Evolutionary conservation across 2,329 filamentous ascomycete species (phyloP).

Genomic region (Podosphaera fusca): DNA sequence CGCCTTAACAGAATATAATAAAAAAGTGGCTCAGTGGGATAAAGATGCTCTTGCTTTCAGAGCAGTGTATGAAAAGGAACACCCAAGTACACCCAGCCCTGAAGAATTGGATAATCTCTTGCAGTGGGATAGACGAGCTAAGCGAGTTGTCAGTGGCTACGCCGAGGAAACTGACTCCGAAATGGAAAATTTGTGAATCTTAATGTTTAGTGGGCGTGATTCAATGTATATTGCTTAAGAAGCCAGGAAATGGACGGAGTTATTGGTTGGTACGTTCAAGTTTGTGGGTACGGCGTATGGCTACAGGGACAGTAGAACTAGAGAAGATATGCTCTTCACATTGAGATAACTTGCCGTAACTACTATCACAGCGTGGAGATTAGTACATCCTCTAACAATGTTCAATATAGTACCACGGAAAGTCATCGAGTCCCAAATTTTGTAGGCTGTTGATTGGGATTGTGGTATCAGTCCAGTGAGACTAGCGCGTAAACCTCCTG

Average conservation of each 20-base stretch:
- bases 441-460: too few relatives aligned
- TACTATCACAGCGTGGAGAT: too few relatives aligned
- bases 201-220: neutral
- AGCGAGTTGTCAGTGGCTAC: constrained; percentile 14
- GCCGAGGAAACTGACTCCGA: constrained; percentile 15
- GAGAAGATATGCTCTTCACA: too few relatives aligned
- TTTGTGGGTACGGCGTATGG: neutral
- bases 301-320: neutral
- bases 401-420: too few relatives aligned
- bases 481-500: too few relatives aligned
- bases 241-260: neutral
- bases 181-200: constrained; percentile 6
- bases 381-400: too few relatives aligned
- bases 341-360: too few relatives aligned
- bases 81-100: constrained; percentile 23
- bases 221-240: neutral
- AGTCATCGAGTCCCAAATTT: too few relatives aligned
- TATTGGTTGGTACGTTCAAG: neutral
- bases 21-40: constrained; percentile 49
- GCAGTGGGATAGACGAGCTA: constrained; percentile 15
- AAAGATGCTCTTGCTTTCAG: constrained; percentile 32
- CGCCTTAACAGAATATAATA: constrained; percentile 34
- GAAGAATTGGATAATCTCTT: constrained; percentile 15
- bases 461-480: too few relatives aligned
- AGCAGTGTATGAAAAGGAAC: constrained; percentile 26